Evolutionary conservation across 192 early-diverging fungal genomes (phyloP), one percentile per base, ranked within the genome.

Genomic region (Geranomyces michiganensis): DNA sequence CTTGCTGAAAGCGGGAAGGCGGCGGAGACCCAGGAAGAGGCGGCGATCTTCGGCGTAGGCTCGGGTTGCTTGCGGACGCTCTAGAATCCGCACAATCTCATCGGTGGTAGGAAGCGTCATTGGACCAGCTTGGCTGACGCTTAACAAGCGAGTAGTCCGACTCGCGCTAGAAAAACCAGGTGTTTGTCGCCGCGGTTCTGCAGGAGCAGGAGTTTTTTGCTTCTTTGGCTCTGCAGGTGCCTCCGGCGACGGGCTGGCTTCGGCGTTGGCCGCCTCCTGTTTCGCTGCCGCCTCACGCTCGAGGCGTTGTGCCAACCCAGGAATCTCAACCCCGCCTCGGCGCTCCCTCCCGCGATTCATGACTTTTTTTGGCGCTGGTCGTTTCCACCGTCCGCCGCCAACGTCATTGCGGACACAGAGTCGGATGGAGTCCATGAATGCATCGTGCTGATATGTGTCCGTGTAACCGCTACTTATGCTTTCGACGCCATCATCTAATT

Each of bases 1-100:
- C 22, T 59, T 67, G 41, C n/a, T 31, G 58, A 82, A 82, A 15
- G 74, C 81, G 15, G 36, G 41, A 21, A 82, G 33, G 30, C 31
- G 44, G 15, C 74, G 74, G 1, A 79, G 29, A 33, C 47, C 36
- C 4, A 26, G 14, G 60, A 70, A 77, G 27, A 79, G 46, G 43
- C 49, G 27, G 17, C 58, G 0, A 14, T 71, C 44, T n/a, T 79
- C 78, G 13, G 31, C 53, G 15, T 30, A 43, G 29, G 74, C 73
- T 26, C 78, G 73, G 6, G 33, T 30, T 44, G 29, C 45, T 24
- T 45, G 65, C 1, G 36, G 29, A 67, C 78, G 77, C 15, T 61
- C 0, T 13, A 79, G 68, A 8, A 77, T 47, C 3, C 36, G 13
- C 41, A 73, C 33, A 46, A 60, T 60, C 29, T 60, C 58, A 19